These are phyloP conservation scores for Davidsoniella eucalypti DNA, from an alignment of 2,329 filamentous ascomycete species.

Conservation along the genomic window DNA sequence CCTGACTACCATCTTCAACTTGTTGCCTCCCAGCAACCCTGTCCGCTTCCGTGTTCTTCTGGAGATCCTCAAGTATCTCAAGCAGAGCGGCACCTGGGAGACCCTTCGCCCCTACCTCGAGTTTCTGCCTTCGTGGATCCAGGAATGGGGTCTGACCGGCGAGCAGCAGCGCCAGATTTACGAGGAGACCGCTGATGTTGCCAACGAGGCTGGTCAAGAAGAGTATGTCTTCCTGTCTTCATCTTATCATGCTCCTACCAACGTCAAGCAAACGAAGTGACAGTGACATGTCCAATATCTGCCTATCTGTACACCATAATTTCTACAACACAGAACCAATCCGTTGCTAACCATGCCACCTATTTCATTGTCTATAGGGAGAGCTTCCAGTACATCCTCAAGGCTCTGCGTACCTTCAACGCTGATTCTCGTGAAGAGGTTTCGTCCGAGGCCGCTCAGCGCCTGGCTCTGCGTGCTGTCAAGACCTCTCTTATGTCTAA, in stretches of 20 bases:
- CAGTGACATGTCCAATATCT: background rate
- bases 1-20: slow-evolving; percentile 93
- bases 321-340: no score
- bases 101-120: slow-evolving; percentile 69
- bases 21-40: slow-evolving; percentile 58
- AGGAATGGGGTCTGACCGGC: slow-evolving; percentile 64
- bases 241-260: background rate
- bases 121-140: slow-evolving; percentile 67
- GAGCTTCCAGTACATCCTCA: slow-evolving; percentile 51
- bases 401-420: slow-evolving; percentile 44
- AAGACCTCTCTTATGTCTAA: slow-evolving; percentile 36
- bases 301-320: background rate
- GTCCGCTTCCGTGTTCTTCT: slow-evolving; percentile 82
- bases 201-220: slow-evolving; percentile 59
- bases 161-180: slow-evolving; percentile 77
- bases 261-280: background rate
- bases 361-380: slow-evolving; percentile 22
- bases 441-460: slow-evolving; percentile 42
- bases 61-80: slow-evolving; percentile 72
- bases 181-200: slow-evolving; percentile 65
- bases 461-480: slow-evolving; percentile 40
- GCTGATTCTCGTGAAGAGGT: slow-evolving; percentile 36
- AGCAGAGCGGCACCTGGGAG: slow-evolving; percentile 60
- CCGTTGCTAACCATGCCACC: background rate
- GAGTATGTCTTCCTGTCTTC: slow-evolving; percentile 35